Percentiles rank a stretch among this genome's conserved stretches.
phyloP scores from a whole-genome alignment of 2,329 filamentous ascomycete genomes.

The Biscogniauxia marginata region DNA sequence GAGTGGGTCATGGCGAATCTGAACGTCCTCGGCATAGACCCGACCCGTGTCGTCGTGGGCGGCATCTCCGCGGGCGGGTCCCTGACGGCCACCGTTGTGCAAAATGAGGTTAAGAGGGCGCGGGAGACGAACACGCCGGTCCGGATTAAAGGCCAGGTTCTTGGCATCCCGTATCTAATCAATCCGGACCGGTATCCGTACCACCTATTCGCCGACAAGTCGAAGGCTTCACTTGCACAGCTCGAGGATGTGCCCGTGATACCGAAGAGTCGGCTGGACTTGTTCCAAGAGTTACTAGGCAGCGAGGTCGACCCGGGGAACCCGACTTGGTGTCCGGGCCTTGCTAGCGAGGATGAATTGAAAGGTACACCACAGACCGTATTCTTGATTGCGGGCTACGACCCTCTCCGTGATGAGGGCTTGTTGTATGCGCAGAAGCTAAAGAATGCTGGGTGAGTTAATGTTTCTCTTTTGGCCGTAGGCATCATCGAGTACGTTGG shows the following conservation, averaged over 20 bases:
- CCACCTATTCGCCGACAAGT: constrained; percentile 34
- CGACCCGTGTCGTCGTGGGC: constrained; percentile 39
- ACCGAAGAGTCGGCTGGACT: constrained; percentile 35
- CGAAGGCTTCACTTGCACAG: constrained; percentile 39
- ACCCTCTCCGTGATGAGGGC: constrained; percentile 31
- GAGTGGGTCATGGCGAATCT: constrained; percentile 47
- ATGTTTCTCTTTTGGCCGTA: background rate
- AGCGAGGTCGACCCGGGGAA: constrained; percentile 15
- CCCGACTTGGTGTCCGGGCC: constrained; percentile 35
- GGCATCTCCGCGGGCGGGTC: constrained; percentile 45
- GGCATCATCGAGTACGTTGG: background rate
- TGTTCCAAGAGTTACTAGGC: constrained; percentile 23
- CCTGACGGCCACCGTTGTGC: constrained; percentile 34
- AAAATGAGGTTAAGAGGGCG: constrained; percentile 38
- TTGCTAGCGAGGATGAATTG: constrained; percentile 24
- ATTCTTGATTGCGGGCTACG: constrained; percentile 26
- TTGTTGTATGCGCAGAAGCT: constrained; percentile 27
- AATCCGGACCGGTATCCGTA: constrained; percentile 26
- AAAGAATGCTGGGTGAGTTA: constrained; percentile 24
- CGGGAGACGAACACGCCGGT: constrained; percentile 10
- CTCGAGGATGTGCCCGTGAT: constrained; percentile 44
- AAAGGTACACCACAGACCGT: constrained; percentile 25
- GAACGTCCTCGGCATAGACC: constrained; percentile 37
- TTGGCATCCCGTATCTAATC: constrained; percentile 45
- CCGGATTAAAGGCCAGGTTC: constrained; percentile 43